Percentiles rank a stretch among this genome's conserved stretches.
Evolutionary conservation across 139 green algal genomes (phyloP).

Genomic region (Closterium sp.): DNA sequence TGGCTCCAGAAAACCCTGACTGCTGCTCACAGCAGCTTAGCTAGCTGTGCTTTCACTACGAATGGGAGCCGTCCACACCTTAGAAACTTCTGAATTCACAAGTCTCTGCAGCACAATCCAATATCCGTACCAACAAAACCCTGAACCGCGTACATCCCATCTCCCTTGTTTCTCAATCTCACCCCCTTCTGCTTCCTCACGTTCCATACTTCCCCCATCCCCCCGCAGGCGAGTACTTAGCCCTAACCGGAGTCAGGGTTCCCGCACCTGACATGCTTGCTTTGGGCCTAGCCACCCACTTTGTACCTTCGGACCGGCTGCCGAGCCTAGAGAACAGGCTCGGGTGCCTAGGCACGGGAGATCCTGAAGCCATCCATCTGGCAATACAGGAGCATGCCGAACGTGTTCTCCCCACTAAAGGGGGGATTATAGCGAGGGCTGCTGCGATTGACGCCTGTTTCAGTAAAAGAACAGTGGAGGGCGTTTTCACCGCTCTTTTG

Average conservation of each 20-base stretch:
- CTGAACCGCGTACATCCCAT: background rate
- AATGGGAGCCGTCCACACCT: no score
- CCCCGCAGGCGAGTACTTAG: conserved; percentile 46
- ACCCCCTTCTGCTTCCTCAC: background rate
- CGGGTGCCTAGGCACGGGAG: background rate
- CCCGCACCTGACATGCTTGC: conserved; percentile 40
- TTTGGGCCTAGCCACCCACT: conserved; percentile 48
- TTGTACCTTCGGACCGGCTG: conserved; percentile 35
- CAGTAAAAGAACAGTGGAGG: background rate
- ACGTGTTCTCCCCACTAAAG: background rate
- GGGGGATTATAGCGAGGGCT: background rate
- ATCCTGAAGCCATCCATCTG: conserved; percentile 2
- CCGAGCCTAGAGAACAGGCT: conserved; percentile 19
- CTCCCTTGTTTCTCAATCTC: background rate
- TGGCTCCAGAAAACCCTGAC: no score
- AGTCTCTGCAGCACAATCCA: no score
- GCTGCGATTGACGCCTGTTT: background rate
- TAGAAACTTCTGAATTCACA: no score
- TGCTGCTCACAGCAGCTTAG: no score
- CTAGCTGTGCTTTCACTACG: no score
- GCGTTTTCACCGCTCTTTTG: background rate
- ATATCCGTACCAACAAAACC: no score
- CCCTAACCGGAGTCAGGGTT: conserved; percentile 33
- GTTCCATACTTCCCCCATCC: no score
- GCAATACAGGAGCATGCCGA: background rate